Base-by-base conservation (phyloP, 106 monocot genomes). In the Triglochin maritima region DNA sequence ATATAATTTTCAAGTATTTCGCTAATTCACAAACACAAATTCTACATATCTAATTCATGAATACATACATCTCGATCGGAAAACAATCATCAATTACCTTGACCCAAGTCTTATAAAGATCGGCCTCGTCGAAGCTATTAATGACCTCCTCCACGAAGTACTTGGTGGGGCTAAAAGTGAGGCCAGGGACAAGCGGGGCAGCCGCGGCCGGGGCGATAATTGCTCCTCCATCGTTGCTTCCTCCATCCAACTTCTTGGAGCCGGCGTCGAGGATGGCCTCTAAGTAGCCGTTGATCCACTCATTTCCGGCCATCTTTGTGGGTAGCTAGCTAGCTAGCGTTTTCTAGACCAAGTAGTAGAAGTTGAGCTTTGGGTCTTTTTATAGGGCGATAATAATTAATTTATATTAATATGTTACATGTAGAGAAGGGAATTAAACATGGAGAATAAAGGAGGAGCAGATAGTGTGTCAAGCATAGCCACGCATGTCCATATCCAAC, bases 61-160 rank as follows among this genome's bases (percentile, higher is more conserved):
- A 29, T 29, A 29, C 29, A 29, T 29, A 29, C 29, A 29, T 29
- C 29, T 29, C 29, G 29, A 29, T 29, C 29, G 29, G 29, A 29
- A 29, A 29, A 29, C 29, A 29, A 29, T 29, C 29, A 29, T 29
- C 29, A 29, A 29, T 29, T 29, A 82, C 90, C 86, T 90, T 86
- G 65, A 72, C 54, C 90, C 90, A 90, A 4, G 90, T 90, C 69
- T 81, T 83, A 70, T 90, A 76, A 63, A 90, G 83, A 50, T 90
- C 90, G 5, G 72, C 59, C 60, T 90, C 90, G 65, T 86, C 84
- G 72, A 86, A 86, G 41, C 81, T 77, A 65, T 70, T 84, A 63
- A 86, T 83, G 49, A 90, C 90, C 69, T 90, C 90, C 77, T 86
- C 86, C n/a, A 90, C 83, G 59, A 90, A 90, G 81, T 90, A 90